Evolutionary conservation across 345 rosid species (phyloP).

Genomic region (Hibiscus mutabilis): DNA sequence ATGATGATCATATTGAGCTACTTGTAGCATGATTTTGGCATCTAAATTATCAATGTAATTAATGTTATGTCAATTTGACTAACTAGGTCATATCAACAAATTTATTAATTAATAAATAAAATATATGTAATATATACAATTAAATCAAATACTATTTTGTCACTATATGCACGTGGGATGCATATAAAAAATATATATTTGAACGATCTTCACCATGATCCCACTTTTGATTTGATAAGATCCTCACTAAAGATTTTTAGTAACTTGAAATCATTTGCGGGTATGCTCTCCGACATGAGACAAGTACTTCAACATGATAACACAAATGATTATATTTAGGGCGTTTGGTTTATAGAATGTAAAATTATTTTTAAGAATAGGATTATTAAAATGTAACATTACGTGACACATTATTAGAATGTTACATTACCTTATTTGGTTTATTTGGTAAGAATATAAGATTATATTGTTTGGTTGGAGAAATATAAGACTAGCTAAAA

Average conservation of each 20-base stretch:
- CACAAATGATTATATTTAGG: too few relatives aligned
- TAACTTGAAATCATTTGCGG: background rate
- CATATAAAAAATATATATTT: background rate
- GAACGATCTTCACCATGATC: background rate
- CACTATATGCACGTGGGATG: background rate
- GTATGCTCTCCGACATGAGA: background rate
- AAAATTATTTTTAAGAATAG: too few relatives aligned
- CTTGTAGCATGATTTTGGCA: background rate
- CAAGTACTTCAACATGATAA: background rate
- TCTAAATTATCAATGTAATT: background rate
- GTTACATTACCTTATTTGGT: too few relatives aligned
- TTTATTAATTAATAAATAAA: background rate
- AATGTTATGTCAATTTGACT: background rate
- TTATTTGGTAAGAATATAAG: too few relatives aligned
- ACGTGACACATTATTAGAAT: too few relatives aligned
- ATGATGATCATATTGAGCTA: background rate
- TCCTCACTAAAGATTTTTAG: background rate
- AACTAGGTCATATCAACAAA: background rate
- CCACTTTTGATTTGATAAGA: background rate
- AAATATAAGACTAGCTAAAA: too few relatives aligned
- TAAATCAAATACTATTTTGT: background rate
- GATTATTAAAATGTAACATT: too few relatives aligned
- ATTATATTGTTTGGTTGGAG: too few relatives aligned
- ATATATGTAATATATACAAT: background rate
- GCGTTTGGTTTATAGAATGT: too few relatives aligned